Percentiles rank a stretch among this genome's conserved stretches.
phyloP scores from a whole-genome alignment of 495 filamentous ascomycete genomes.

The Lasiosphaeriaceae sp. region DNA sequence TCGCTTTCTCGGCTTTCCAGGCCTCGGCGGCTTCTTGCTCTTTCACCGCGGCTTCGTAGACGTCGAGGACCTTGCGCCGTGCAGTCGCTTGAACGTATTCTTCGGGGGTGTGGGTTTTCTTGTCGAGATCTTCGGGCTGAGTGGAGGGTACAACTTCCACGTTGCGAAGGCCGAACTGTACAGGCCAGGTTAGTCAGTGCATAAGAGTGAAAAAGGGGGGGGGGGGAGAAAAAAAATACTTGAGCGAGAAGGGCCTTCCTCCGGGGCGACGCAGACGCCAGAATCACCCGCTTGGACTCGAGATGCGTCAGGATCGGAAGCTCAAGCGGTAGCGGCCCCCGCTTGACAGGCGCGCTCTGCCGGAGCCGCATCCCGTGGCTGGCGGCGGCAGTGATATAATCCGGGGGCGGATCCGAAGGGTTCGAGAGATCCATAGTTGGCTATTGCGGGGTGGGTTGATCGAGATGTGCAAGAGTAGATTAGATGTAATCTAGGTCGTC shows the following conservation, averaged over 20 bases:
- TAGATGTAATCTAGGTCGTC: not conserved
- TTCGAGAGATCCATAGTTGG: constrained; percentile 29
- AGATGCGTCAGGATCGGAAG: constrained; percentile 74
- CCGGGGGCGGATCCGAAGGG: constrained; percentile 38
- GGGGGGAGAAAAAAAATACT: constrained; percentile 26
- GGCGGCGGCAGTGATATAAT: constrained; percentile 40
- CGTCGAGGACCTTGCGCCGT: constrained; percentile 69
- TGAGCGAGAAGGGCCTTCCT: constrained; percentile 73
- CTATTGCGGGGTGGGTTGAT: not conserved
- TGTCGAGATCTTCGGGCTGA: constrained; percentile 77
- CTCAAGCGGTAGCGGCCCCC: constrained; percentile 57
- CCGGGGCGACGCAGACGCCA: constrained; percentile 84
- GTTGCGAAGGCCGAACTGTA: constrained; percentile 64
- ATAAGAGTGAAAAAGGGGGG: too few species aligned
- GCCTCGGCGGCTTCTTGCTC: constrained; percentile 38
- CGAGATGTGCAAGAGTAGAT: not conserved
- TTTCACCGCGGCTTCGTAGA: constrained; percentile 67
- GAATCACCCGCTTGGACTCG: constrained; percentile 69
- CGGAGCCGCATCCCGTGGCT: constrained; percentile 35
- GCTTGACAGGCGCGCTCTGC: constrained; percentile 26
- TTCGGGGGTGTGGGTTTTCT: constrained; percentile 67
- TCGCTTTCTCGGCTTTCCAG: not conserved
- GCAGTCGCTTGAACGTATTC: constrained; percentile 91
- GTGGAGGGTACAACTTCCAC: constrained; percentile 79
- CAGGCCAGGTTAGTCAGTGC: not conserved